Evolutionary conservation across 257 asterid genomes (phyloP), one percentile per base, ranked within the genome.

Genomic region (Leonotis leonurus): DNA sequence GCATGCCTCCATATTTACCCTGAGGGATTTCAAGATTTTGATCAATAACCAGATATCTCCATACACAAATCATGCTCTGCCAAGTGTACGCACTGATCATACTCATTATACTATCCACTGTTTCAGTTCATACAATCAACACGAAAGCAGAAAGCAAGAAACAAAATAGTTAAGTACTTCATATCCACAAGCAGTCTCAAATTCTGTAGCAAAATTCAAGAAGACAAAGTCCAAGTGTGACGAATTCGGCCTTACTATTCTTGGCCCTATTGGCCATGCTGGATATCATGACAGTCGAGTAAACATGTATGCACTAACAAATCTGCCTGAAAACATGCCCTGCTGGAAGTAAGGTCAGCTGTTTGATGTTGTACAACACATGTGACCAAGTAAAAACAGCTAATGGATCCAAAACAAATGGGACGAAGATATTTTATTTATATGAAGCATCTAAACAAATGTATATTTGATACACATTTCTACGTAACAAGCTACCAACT

Each of bases 1-100:
- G 73, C 81, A 72, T 65, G 86, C 81, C 81, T 75, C 86, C 83
- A 77, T 67, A 54, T 27, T 73, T 54, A 75, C 84, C 90, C 96
- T 80, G 85, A 83, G 70, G 74, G 72, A 75, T 74, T 54, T 54
- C 54, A 72, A 69, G 72, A 79, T 69, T 45, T 71, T 82, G 73
- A 76, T 77, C 60, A 75, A n/a, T n/a, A n/a, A n/a, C n/a, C n/a
- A n/a, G n/a, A n/a, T n/a, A n/a, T n/a, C 64, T 61, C 74, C 6
- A 48, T 29, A 62, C 29, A 56, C 43, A 77, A 72, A 48, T 32
- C 65, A 72, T 60, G 54, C 8, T 56, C 75, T 74, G 72, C 80
- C 76, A 71, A n/a, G n/a, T n/a, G n/a, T 36, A 33, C 40, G 39
- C 39, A 63, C 25, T n/a, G n/a, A n/a, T 60, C 64, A 63, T 72